phyloP scores from a whole-genome alignment of 2,329 filamentous ascomycete genomes.

The Xylariaceae sp. region DNA sequence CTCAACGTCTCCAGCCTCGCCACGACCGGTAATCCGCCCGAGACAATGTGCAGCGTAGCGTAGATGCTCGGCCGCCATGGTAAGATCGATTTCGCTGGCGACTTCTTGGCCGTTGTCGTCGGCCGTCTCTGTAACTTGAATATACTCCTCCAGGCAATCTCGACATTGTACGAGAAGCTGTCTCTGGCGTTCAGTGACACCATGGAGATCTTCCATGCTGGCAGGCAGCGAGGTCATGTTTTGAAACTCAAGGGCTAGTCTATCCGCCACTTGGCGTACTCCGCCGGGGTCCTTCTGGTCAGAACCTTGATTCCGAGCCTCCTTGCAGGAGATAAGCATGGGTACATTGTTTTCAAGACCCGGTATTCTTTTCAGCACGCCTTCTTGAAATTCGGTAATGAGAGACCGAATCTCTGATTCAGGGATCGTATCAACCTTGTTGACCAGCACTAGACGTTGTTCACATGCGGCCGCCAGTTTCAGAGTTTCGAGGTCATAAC shows the following conservation, averaged over 20 bases:
- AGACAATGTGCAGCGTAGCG: conserved; percentile 73
- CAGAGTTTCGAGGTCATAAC: conserved; percentile 52
- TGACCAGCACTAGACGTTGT: conserved; percentile 51
- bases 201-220: conserved; percentile 76
- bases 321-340: conserved; percentile 68
- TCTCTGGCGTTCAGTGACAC: conserved; percentile 84
- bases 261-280: conserved; percentile 62
- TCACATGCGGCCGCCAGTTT: conserved; percentile 46
- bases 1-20: conserved; percentile 83
- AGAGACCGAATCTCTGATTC: conserved; percentile 35
- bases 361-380: conserved; percentile 38
- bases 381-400: conserved; percentile 36
- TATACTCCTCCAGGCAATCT: conserved; percentile 66
- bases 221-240: conserved; percentile 64
- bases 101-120: conserved; percentile 16
- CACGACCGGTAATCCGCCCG: conserved; percentile 82
- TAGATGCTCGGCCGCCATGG: conserved; percentile 84
- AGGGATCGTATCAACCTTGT: conserved; percentile 54
- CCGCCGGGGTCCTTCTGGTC: conserved; percentile 51
- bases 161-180: conserved; percentile 72
- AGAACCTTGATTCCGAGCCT: conserved; percentile 39
- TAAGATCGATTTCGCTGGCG: conserved; percentile 64
- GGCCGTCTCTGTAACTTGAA: conserved; percentile 48
- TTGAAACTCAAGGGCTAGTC: conserved; percentile 63
- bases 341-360: conserved; percentile 37